These are phyloP conservation scores for Pythium biforme DNA, from an alignment of 352 stramenopile species.

Conservation along the genomic window DNA sequence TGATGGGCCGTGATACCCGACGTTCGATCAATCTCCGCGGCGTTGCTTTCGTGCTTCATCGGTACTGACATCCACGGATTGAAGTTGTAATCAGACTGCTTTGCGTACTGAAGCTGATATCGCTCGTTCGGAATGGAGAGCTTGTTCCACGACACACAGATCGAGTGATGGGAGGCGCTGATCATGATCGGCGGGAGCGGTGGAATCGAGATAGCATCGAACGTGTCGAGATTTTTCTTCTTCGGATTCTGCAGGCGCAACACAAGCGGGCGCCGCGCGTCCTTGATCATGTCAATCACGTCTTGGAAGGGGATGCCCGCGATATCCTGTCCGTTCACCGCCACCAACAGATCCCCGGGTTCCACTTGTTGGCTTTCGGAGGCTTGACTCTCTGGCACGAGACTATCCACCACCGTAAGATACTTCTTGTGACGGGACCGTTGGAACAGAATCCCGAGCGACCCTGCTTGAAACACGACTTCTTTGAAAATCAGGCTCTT, in stretches of 20 bases:
- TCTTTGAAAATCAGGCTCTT: constrained; percentile 60
- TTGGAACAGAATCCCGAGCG: constrained; percentile 81
- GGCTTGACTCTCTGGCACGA: constrained; percentile 79
- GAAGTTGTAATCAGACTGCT: constrained; percentile 39
- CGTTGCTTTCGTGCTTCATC: constrained; percentile 33
- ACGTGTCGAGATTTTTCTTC: constrained; percentile 43
- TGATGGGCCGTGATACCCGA: constrained; percentile 26
- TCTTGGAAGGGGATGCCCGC: constrained; percentile 59
- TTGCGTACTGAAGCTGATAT: constrained; percentile 47
- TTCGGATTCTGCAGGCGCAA: constrained; percentile 70
- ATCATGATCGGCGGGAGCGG: constrained; percentile 66
- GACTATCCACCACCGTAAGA: constrained; percentile 74
- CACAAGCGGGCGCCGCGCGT: constrained; percentile 58
- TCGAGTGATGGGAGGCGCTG: constrained; percentile 37
- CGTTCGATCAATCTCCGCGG: constrained; percentile 17
- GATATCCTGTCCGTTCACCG: constrained; percentile 72
- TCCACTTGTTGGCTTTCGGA: constrained; percentile 64
- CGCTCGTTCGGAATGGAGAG: constrained; percentile 21
- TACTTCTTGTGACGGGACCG: constrained; percentile 70
- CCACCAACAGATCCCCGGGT: constrained; percentile 67
- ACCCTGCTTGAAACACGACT: constrained; percentile 64
- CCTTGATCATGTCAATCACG: constrained; percentile 79
- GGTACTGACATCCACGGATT: constrained; percentile 37
- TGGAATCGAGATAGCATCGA: constrained; percentile 57
- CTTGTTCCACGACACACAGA: constrained; percentile 40